Base-by-base conservation (phyloP, 2,329 filamentous ascomycete genomes). In the Ophiocordyceps camponoti-floridani region DNA sequence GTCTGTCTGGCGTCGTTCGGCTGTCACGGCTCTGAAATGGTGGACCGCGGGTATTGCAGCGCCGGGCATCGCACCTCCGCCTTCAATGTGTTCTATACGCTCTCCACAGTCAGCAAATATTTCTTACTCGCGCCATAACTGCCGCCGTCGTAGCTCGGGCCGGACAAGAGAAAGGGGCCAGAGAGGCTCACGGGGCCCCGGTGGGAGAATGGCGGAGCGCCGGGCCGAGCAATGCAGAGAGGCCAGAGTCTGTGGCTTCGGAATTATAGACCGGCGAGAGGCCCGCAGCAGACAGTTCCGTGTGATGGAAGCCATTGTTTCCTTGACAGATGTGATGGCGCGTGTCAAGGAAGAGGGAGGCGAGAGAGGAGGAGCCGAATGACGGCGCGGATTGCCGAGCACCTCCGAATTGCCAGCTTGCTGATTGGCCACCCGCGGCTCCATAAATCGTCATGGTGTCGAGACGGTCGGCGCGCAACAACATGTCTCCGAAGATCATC, bases 211-310 rank as follows among this genome's bases (percentile, higher is more conserved):
- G 56, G 77, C 73, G 89, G 81, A 59, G 73, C 72, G 63, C 65
- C 76, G 75, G 64, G 77, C 73, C 40, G 84, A 85, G 57, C 82
- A 84, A 66, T 95, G 88, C 75, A 98, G 94, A 54, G 79, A 70
- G 62, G 78, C 70, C 53, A 66, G 64, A 48, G 61, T 56, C 48
- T 42, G 52, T 54, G 56, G 53, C 52, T 57, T 56, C 51, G 57
- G 56, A 14, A 60, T 54, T 47, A 52, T 54, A 46, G 38, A 38
- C 16, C 54, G 50, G 43, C 64, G 59, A 51, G 58, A 58, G 48
- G 64, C 63, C 52, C 72, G 67, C 47, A 77, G 66, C 60, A 76
- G 61, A 51, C 67, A 62, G 45, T 72, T 65, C 56, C 73, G 72
- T 56, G 68, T 61, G 55, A 75, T 61, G 46, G 73, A 77, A 51